These are phyloP conservation scores for Coemansia sp. DNA, from an alignment of 192 early-diverging fungal genomes.

Conservation along the genomic window DNA sequence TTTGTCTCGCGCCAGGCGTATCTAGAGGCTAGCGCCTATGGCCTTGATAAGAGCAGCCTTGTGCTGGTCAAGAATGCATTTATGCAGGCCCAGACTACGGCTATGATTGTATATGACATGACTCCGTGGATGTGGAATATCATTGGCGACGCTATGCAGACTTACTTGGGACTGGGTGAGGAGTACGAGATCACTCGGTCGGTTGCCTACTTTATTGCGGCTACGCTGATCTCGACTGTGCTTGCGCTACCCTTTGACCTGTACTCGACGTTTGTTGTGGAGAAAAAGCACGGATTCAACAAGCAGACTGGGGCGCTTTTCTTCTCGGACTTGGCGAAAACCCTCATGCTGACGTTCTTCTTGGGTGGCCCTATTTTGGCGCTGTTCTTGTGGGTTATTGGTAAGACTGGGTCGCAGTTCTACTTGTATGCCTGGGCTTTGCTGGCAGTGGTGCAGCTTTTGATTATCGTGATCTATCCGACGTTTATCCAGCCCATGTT, in stretches of 20 bases:
- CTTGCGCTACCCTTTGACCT: constrained; percentile 76
- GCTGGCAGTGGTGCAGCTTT: constrained; percentile 71
- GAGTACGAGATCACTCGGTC: constrained; percentile 85
- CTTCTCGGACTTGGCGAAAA: constrained; percentile 77
- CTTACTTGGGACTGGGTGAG: constrained; percentile 55
- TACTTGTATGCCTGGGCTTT: constrained; percentile 91
- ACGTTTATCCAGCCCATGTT: constrained; percentile 97
- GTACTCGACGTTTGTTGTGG: constrained; percentile 94
- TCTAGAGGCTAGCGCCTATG: constrained; percentile 78
- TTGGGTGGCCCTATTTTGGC: constrained; percentile 80
- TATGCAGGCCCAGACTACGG: constrained; percentile 63
- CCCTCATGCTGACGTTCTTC: constrained; percentile 60
- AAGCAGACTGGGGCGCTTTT: constrained; percentile 83
- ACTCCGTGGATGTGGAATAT: constrained; percentile 73
- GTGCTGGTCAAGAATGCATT: constrained; percentile 65
- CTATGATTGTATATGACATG: constrained; percentile 66
- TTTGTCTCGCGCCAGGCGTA: constrained; percentile 78
- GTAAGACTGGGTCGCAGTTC: constrained; percentile 77
- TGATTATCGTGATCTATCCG: constrained; percentile 81
- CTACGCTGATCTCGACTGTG: constrained; percentile 59
- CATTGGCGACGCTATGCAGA: constrained; percentile 56
- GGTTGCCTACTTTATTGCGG: constrained; percentile 67
- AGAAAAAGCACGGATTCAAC: constrained; percentile 93
- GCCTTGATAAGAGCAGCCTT: constrained; percentile 80
- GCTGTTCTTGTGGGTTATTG: constrained; percentile 78